These are phyloP conservation scores for Typha latifolia DNA, from an alignment of 176 grass and related monocot species.

Conservation along the genomic window DNA sequence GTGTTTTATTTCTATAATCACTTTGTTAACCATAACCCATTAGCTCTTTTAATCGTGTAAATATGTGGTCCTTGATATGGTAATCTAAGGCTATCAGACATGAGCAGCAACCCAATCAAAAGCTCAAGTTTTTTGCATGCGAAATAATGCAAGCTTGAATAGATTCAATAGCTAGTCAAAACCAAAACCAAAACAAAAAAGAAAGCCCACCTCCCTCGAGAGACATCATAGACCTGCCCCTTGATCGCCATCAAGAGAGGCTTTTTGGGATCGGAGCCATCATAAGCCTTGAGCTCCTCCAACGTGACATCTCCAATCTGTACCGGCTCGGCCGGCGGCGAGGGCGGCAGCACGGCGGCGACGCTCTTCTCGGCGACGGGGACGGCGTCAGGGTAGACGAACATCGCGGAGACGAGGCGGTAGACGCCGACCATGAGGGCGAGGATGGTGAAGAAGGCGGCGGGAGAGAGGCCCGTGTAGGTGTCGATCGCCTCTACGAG, in stretches of 20 bases:
- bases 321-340: slow-evolving; percentile 36
- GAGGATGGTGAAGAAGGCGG: slow-evolving; percentile 71
- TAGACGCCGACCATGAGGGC: slow-evolving; percentile 84
- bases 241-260: slow-evolving; percentile 83
- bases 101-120: no score
- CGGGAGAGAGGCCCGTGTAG: slow-evolving; percentile 80
- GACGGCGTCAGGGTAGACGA: slow-evolving; percentile 43
- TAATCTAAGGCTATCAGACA: no score
- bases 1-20: no score
- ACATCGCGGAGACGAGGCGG: slow-evolving; percentile 59
- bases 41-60: no score
- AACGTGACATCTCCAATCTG: slow-evolving; percentile 71
- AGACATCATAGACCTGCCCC: slow-evolving; percentile 80
- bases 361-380: slow-evolving; percentile 8
- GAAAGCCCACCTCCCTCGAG: slow-evolving; percentile 54
- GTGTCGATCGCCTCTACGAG: slow-evolving; percentile 39
- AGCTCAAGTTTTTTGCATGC: no score
- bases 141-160: neutral
- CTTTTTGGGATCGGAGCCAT: slow-evolving; percentile 67
- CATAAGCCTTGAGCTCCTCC: slow-evolving; percentile 60
- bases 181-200: slow-evolving; percentile 6
- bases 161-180: neutral
- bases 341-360: neutral
- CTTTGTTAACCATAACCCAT: no score
- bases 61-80: no score